Evolutionary conservation across 345 rosid genomes (phyloP), one percentile per base, ranked within the genome.

Genomic region (Corchorus capsularis): DNA sequence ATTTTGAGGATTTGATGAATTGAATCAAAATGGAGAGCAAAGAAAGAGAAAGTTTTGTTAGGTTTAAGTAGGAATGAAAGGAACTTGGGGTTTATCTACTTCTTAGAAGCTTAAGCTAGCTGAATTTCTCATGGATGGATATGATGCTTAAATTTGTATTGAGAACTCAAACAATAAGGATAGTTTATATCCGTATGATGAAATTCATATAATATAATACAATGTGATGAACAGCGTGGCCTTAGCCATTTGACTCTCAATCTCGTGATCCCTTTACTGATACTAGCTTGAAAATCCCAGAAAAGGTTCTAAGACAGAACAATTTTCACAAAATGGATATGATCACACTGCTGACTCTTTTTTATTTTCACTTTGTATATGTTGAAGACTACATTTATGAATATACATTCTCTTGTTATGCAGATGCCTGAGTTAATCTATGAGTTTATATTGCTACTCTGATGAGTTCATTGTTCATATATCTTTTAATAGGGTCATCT

Each of bases 401-500:
- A 17, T 69, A 27, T 10, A 27, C 15, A 16, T 69, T 32, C 47
- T 17, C 2, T 68, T 68, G 8, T 68, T 68, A 7, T 47, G 41
- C 27, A 57, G 59, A 49, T 69, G 43, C 72, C 43, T 17, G 17
- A 32, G 32, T 37, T 53, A 37, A 35, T 17, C 46, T 34, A 52
- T 32, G 59, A 14, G 43, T 32, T 1, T 16, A 52, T 69, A 11
- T 69, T 69, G 59, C 7, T 41, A 17, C 19, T 56, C 17, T 72
- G 16, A 59, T 72, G 41, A 15, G 22, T 70, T 64, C 5, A 5
- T 57, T 60, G 10, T 50, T 20, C 43, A 14, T 62, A 14, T 62
- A 1, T 76, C 37, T 11, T 65, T 69, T 60, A 39, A 49, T 59
- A 91, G 98, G 98, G 98, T 59, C 97, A 87, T 70, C 77, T 90